A percentile compares a stretch with the other conserved stretches of the same genome.
phyloP scores from a whole-genome alignment of 306 rosid species.

The Vigna reflexopilosa region DNA sequence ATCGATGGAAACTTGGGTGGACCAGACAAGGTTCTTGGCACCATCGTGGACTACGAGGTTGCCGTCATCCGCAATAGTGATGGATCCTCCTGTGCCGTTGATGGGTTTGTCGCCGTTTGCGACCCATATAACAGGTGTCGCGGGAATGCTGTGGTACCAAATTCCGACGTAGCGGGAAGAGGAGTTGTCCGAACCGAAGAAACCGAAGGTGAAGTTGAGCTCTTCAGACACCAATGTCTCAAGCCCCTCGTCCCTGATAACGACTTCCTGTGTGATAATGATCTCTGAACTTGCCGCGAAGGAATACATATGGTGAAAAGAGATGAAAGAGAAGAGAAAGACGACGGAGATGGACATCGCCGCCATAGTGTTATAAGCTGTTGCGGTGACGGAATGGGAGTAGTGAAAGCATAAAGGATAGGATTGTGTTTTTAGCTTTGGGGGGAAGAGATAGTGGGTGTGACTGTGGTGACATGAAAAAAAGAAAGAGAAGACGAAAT shows the following conservation, averaged over 20 bases:
- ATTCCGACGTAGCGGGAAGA: slow-evolving; percentile 69
- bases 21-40: slow-evolving; percentile 51
- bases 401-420: background rate
- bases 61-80: slow-evolving; percentile 54
- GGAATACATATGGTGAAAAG: slow-evolving; percentile 40
- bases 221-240: slow-evolving; percentile 48
- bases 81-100: slow-evolving; percentile 48
- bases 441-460: background rate
- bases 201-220: slow-evolving; percentile 62
- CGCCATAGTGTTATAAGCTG: background rate
- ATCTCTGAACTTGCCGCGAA: slow-evolving; percentile 47
- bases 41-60: slow-evolving; percentile 61
- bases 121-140: slow-evolving; percentile 55
- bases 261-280: slow-evolving; percentile 37
- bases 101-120: slow-evolving; percentile 75
- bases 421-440: background rate
- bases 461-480: background rate
- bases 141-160: slow-evolving; percentile 60
- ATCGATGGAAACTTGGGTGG: slow-evolving; percentile 46
- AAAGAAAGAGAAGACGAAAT: background rate
- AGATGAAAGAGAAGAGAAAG: slow-evolving; percentile 38
- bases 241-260: slow-evolving; percentile 54
- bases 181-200: slow-evolving; percentile 58
- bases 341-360: background rate
- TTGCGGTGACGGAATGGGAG: background rate